Base-by-base conservation (phyloP, 108 stramenopile species). In the Skeletonema costatum region DNA sequence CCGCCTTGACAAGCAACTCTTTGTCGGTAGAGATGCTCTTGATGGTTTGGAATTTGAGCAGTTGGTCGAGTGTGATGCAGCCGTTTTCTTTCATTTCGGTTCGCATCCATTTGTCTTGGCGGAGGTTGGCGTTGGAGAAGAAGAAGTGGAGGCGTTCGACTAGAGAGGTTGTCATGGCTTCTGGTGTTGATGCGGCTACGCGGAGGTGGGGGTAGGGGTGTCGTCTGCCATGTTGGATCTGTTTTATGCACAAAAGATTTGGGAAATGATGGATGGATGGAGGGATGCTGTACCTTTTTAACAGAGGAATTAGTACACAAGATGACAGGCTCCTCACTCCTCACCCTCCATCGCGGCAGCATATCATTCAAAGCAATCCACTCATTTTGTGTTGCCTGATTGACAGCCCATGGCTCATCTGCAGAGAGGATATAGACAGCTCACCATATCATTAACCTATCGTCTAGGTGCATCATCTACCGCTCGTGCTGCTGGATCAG, bases 61-160 rank as follows among this genome's bases (percentile, higher is more conserved):
- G 71, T 11, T 68, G 21, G 0, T 90, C 91, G 39, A 94, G 84
- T 17, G 87, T 67, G 70, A 96, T 73, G 42, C 44, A 58, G 61
- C 84, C 75, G 53, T 59, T 64, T 11, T 82, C 75, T 65, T 82
- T 68, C 48, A 95, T 71, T 17, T 85, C 77, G 56, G 80, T 81
- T 35, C 92, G 90, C 81, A 96, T 90, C 85, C 93, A 96, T 61
- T 71, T 70, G 70, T 96, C 96, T 69, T 86, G 87, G 46, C 93
- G 89, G 41, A 94, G 74, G 70, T 96, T 96, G 75, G 93, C 92
- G 74, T 94, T 89, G 30, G 89, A 88, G 80, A 96, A 96, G 89
- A 96, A 96, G 87, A 96, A 96, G 75, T 66, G 62, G 63, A 96
- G 87, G 42, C 93, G 92, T 70, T 93, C 93, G 21, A 73, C 87